A percentile compares a stretch with the other conserved stretches of the same genome.
Conservation (phyloP, 202 grass and related monocot genomes). For the Zizania palustris region DNA sequence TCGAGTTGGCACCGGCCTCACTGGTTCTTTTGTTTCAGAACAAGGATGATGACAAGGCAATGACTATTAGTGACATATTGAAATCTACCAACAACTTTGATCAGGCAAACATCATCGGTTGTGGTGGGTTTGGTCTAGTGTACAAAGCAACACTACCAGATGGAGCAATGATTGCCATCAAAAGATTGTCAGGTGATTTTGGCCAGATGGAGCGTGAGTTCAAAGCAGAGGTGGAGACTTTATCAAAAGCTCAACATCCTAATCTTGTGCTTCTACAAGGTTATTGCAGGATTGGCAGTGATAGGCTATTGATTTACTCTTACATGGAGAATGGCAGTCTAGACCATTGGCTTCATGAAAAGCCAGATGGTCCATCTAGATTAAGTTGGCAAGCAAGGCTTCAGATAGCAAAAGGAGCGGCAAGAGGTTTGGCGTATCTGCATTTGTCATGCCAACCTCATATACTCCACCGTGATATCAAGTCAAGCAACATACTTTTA, state of each 20-base stretch:
- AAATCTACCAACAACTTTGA: constrained; percentile 93
- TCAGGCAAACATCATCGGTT: constrained; percentile 94
- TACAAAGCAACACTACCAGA: constrained; percentile 85
- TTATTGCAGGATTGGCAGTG: constrained; percentile 84
- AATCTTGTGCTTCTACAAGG: constrained; percentile 98
- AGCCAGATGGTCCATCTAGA: constrained; percentile 58
- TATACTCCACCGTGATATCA: constrained; percentile 94
- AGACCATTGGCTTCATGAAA: constrained; percentile 94
- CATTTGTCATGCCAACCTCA: constrained; percentile 89
- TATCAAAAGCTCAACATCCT: constrained; percentile 85
- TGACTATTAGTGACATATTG: constrained; percentile 83
- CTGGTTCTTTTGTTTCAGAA: constrained; percentile 88
- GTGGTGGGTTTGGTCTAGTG: constrained; percentile 92
- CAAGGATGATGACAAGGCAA: constrained; percentile 63
- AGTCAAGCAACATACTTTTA: constrained; percentile 95
- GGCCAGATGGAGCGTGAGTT: constrained; percentile 96
- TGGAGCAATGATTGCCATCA: constrained; percentile 73
- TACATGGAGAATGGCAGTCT: constrained; percentile 98
- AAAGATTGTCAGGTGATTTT: constrained; percentile 89
- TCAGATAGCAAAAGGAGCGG: constrained; percentile 82
- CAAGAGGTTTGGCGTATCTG: constrained; percentile 78
- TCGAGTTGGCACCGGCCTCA: constrained; percentile 64
- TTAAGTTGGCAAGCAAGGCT: constrained; percentile 81
- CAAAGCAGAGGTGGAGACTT: constrained; percentile 92
- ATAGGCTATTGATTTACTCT: constrained; percentile 88